Conservation (phyloP, 2,329 filamentous ascomycete genomes). For the Alternaria sp. region DNA sequence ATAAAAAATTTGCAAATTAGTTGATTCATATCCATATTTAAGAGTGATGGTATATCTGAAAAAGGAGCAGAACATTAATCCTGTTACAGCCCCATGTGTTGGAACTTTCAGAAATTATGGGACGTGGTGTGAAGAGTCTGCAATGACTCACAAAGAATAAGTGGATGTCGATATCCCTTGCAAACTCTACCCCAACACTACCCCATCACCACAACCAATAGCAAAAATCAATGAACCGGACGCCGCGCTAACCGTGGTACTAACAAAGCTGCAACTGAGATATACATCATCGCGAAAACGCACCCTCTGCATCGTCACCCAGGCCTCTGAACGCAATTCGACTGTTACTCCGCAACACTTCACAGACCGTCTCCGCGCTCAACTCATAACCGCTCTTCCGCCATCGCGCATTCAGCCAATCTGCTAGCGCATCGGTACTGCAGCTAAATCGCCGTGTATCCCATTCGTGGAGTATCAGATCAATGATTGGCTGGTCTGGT, state of each 20-base stretch:
- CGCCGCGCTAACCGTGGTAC: conserved; percentile 12
- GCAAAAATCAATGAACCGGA: not conserved
- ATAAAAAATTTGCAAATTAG: not conserved
- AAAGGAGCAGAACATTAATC: not conserved
- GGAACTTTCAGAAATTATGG: not conserved
- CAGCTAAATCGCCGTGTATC: conserved; percentile 46
- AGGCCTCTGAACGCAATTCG: conserved; percentile 48
- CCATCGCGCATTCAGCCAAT: conserved; percentile 49
- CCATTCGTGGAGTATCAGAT: conserved; percentile 48
- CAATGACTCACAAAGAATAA: not conserved
- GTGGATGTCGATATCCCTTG: conserved; percentile 3
- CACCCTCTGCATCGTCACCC: conserved; percentile 46
- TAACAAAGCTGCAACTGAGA: not conserved
- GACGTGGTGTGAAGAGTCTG: not conserved
- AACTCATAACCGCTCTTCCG: conserved; percentile 48
- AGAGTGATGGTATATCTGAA: not conserved
- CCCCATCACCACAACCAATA: not conserved
- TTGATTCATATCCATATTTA: not conserved
- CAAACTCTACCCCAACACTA: not conserved
- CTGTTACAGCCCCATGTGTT: not conserved
- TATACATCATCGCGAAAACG: conserved; percentile 35
- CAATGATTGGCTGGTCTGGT: conserved; percentile 46
- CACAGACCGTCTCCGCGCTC: conserved; percentile 48
- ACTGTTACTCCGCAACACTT: conserved; percentile 47
- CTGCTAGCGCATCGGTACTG: conserved; percentile 44